phyloP scores from a whole-genome alignment of 2,329 filamentous ascomycete species.

The Fusarium sublunatum region DNA sequence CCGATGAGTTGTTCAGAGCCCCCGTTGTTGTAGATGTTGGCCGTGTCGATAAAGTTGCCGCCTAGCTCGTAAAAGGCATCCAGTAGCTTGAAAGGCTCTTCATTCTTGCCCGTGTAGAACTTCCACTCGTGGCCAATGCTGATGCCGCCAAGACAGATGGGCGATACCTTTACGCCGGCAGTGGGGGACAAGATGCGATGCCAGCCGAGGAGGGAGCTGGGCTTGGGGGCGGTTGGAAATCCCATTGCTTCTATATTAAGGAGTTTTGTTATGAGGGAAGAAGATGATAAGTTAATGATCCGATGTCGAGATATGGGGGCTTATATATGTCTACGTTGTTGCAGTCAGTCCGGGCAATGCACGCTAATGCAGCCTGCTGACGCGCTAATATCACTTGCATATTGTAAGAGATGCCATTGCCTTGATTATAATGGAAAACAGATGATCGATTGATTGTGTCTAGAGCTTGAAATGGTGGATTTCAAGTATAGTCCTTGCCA shows the following conservation, averaged over 20 bases:
- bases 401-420: background rate
- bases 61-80: constrained; percentile 65
- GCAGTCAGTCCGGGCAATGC: too few relatives aligned
- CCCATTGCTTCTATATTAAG: too few relatives aligned
- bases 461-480: too few relatives aligned
- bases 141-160: constrained; percentile 43
- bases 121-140: constrained; percentile 41
- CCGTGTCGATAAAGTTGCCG: constrained; percentile 72
- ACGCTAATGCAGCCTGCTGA: constrained; percentile 9
- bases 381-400: background rate
- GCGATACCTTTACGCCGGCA: constrained; percentile 42
- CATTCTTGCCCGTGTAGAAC: constrained; percentile 53
- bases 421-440: too few relatives aligned
- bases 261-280: background rate
- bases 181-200: constrained; percentile 41
- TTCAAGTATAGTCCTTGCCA: too few relatives aligned
- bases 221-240: constrained; percentile 16
- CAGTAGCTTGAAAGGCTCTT: constrained; percentile 64
- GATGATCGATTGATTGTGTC: too few relatives aligned
- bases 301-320: too few relatives aligned
- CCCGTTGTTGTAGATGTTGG: constrained; percentile 62
- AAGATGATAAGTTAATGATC: background rate
- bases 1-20: constrained; percentile 64
- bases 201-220: constrained; percentile 33
- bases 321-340: too few relatives aligned